phyloP scores from a whole-genome alignment of 2,329 filamentous ascomycete genomes.

The Sarocladiaceae sp. region DNA sequence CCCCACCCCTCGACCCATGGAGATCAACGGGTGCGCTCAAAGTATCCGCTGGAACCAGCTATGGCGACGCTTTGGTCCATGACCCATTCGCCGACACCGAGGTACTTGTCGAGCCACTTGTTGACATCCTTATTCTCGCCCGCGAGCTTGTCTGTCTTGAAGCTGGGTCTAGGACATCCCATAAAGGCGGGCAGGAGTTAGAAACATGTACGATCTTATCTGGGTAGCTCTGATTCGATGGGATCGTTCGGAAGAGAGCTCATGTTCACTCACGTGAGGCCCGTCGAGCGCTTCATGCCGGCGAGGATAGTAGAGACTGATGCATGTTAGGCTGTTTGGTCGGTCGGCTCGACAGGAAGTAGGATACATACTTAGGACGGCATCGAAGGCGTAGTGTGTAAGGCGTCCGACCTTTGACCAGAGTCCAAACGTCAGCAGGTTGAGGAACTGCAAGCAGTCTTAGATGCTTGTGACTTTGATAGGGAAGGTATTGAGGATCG shows the following conservation, averaged over 20 bases:
- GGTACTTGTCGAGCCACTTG: conserved; percentile 89
- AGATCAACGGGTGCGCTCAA: conserved; percentile 76
- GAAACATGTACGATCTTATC: no score
- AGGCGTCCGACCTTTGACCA: conserved; percentile 83
- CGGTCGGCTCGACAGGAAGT: neutral
- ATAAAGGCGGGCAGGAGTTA: conserved; percentile 3
- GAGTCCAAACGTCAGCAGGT: conserved; percentile 65
- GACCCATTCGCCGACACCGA: conserved; percentile 93
- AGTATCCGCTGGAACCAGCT: conserved; percentile 82
- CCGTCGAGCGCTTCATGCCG: conserved; percentile 95
- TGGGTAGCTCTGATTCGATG: neutral
- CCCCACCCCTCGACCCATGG: neutral
- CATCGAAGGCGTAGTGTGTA: conserved; percentile 94
- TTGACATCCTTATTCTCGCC: conserved; percentile 76
- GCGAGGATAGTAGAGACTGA: conserved; percentile 92
- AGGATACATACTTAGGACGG: conserved; percentile 70
- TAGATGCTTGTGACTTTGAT: conserved; percentile 24
- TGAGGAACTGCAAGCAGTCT: conserved; percentile 50
- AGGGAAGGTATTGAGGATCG: neutral
- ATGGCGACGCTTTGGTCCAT: conserved; percentile 97
- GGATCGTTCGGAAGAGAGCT: no score
- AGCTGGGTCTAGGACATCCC: conserved; percentile 46
- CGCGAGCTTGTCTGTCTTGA: conserved; percentile 80
- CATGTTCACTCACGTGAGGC: conserved; percentile 76
- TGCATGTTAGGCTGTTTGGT: neutral